phyloP scores from a whole-genome alignment of 2,329 filamentous ascomycete species.

The Colletotrichum abscissum region DNA sequence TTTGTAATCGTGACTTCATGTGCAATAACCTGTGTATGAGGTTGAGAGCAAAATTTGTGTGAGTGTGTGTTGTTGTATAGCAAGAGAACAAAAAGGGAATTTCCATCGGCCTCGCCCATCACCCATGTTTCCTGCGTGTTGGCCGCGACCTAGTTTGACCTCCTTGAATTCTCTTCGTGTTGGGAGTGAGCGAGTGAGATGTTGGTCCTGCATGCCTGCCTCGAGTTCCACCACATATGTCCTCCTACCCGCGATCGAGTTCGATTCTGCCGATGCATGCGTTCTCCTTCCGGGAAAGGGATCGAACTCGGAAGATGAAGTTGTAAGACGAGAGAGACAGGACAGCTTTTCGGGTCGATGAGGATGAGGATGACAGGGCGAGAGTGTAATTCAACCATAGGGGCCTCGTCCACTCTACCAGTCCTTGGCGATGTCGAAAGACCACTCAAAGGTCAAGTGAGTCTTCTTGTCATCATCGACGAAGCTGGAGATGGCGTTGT shows the following conservation, averaged over 20 bases:
- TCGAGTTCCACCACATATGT: neutral
- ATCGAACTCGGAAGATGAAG: no score
- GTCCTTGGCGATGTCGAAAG: constrained; percentile 96
- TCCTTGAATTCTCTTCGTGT: neutral
- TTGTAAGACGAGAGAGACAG: neutral
- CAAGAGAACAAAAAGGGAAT: neutral
- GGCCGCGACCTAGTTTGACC: neutral
- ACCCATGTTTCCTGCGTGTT: neutral
- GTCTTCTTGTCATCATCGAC: constrained; percentile 93
- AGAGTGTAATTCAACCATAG: neutral
- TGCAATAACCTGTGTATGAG: constrained; percentile 16
- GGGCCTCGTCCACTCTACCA: constrained; percentile 67
- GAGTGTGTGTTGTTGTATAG: neutral
- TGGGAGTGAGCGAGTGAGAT: neutral
- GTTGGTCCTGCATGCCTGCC: neutral
- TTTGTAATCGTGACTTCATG: constrained; percentile 23
- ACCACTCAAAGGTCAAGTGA: constrained; percentile 94
- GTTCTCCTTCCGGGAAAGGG: neutral
- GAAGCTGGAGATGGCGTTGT: constrained; percentile 90
- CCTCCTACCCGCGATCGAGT: neutral
- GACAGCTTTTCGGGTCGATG: neutral
- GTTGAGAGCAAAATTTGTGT: neutral
- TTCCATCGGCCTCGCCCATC: neutral
- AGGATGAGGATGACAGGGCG: neutral
- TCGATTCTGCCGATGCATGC: neutral